A percentile compares a stretch with the other conserved stretches of the same genome.
phyloP scores from a whole-genome alignment of 805 yeast genomes.

The Candida coquimbonensis region DNA sequence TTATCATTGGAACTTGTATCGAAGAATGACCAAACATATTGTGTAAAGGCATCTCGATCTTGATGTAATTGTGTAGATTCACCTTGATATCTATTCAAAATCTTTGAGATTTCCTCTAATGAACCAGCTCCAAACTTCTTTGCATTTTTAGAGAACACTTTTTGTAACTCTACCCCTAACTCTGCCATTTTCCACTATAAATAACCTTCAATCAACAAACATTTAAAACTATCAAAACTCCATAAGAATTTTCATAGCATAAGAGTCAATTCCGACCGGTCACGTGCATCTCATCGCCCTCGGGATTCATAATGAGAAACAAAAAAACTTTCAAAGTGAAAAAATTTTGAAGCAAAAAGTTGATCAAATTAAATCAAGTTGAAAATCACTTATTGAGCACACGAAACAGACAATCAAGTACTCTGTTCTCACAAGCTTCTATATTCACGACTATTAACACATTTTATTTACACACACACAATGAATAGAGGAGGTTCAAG shows the following conservation, averaged over 20 bases:
- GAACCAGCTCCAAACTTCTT: no score
- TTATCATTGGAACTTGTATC: slow-evolving; percentile 5
- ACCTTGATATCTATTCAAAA: background rate
- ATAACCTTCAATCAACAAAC: no score
- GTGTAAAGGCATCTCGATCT: slow-evolving; percentile 1
- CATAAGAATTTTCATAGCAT: no score
- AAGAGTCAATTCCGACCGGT: no score
- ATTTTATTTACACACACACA: background rate
- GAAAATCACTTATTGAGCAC: background rate
- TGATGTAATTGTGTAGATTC: background rate
- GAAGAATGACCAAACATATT: slow-evolving; percentile 1
- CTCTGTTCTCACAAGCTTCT: background rate
- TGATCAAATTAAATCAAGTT: background rate
- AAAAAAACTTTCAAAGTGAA: slow-evolving; percentile 1
- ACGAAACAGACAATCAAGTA: background rate
- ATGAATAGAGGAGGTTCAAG: slow-evolving; percentile 49
- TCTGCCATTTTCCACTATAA: no score
- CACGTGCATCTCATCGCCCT: background rate
- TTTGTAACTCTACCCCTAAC: no score
- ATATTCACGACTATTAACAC: background rate
- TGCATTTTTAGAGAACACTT: no score
- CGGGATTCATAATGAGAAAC: slow-evolving; percentile 2
- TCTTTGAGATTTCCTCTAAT: background rate
- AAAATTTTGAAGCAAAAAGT: slow-evolving; percentile 1
- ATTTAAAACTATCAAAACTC: no score